phyloP scores from a whole-genome alignment of 2,329 filamentous ascomycete genomes.

The Colletotrichum noveboracense region DNA sequence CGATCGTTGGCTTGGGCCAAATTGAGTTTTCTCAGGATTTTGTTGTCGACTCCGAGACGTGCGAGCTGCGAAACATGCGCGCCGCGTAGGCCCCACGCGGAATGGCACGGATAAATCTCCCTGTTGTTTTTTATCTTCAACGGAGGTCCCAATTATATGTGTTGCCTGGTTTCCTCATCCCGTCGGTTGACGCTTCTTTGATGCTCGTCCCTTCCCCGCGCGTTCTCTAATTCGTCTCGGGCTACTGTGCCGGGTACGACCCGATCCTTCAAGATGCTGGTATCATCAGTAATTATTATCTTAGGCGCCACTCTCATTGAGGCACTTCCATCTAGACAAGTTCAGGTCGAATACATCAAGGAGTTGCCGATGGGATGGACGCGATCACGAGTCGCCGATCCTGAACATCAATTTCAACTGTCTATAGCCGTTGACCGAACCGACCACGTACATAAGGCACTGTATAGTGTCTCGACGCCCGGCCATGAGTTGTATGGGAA shows the following conservation, averaged over 20 bases:
- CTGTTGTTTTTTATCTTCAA: rapidly evolving
- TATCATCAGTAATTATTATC: neutral
- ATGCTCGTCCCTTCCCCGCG: neutral
- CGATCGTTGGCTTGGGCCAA: neutral
- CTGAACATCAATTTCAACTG: neutral
- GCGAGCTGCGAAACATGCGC: neutral
- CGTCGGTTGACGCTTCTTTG: rapidly evolving
- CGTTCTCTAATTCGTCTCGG: neutral
- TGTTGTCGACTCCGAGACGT: neutral
- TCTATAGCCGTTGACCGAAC: conserved; percentile 4
- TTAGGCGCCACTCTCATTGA: neutral
- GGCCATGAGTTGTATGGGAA: conserved; percentile 50
- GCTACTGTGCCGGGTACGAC: neutral
- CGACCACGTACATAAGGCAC: conserved; percentile 43
- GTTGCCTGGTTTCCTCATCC: neutral
- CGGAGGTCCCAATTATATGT: neutral
- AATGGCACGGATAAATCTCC: neutral
- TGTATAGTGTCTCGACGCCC: conserved; percentile 55
- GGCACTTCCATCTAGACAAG: neutral
- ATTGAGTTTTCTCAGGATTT: neutral
- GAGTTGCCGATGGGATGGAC: neutral
- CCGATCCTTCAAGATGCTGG: neutral
- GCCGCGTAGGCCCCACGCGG: neutral
- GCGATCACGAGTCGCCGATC: neutral
- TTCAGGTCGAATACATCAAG: neutral